Percentiles rank a stretch among this genome's conserved stretches.
These are phyloP conservation scores for Corylus heterophylla DNA, from an alignment of 306 rosid genomes.

Conservation along the genomic window DNA sequence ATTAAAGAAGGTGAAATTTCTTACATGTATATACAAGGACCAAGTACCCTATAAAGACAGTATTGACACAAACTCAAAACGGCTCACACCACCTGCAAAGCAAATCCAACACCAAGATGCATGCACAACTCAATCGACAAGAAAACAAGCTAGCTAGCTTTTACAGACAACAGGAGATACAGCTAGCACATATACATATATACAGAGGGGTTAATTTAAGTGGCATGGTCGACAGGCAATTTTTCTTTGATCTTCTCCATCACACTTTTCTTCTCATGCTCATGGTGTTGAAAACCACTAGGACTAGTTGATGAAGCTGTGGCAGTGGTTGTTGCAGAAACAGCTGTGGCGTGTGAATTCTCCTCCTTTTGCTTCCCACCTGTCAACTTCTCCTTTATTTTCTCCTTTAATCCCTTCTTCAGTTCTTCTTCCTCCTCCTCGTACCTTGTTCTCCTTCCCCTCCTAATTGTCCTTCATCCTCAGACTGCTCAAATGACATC, in stretches of 20 bases:
- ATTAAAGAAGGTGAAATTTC: not conserved
- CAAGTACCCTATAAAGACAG: not conserved
- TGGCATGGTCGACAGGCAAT: constrained; percentile 64
- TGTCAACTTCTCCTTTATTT: constrained; percentile 61
- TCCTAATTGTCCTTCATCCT: constrained; percentile 64
- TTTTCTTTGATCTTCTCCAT: constrained; percentile 78
- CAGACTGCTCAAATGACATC: constrained; percentile 34
- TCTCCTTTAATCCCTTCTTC: constrained; percentile 60
- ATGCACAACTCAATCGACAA: not conserved
- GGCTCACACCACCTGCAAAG: not conserved
- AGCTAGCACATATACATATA: not conserved
- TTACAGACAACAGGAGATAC: too few species aligned
- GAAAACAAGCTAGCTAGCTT: not conserved
- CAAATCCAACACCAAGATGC: not conserved
- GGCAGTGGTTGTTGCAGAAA: not conserved
- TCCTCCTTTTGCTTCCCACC: constrained; percentile 32
- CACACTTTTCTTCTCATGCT: constrained; percentile 60
- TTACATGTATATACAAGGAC: not conserved
- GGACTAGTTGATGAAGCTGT: not conserved
- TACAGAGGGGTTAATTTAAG: not conserved
- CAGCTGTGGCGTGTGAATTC: not conserved
- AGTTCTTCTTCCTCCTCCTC: constrained; percentile 67
- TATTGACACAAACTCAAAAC: not conserved
- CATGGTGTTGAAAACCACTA: constrained; percentile 22
- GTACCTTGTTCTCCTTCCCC: constrained; percentile 59